Percentiles rank a stretch among this genome's conserved stretches.
These are phyloP conservation scores for Capniomyces stellatus DNA, from an alignment of 371 early-diverging fungal species.

Conservation along the genomic window DNA sequence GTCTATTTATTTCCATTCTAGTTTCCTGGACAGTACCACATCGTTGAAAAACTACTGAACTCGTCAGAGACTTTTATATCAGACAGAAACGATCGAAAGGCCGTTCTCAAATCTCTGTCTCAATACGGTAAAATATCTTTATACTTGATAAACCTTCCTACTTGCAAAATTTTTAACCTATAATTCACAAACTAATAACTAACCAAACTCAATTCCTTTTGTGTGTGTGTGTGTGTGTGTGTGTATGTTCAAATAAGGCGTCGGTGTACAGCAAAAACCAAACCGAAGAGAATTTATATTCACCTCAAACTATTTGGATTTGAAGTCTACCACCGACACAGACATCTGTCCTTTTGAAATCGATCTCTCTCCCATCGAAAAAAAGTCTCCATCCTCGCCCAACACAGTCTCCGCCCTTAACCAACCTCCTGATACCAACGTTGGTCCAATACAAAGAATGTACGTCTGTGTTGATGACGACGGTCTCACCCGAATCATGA, in stretches of 20 bases:
- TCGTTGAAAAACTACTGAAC: slow-evolving; percentile 38
- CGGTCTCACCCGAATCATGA: neutral
- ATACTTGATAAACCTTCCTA: too few species aligned
- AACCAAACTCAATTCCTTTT: too few species aligned
- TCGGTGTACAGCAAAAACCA: neutral
- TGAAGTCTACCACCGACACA: neutral
- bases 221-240: too few species aligned
- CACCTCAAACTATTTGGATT: neutral
- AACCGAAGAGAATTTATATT: neutral
- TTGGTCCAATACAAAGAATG: too few species aligned
- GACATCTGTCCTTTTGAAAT: too few species aligned
- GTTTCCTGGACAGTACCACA: slow-evolving; percentile 46
- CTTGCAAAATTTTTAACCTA: too few species aligned
- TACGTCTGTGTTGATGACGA: neutral
- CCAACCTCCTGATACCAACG: neutral
- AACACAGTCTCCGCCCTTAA: too few species aligned
- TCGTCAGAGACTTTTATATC: slow-evolving; percentile 26
- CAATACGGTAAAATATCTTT: slow-evolving; percentile 9
- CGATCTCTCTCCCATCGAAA: too few species aligned
- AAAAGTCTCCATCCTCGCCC: too few species aligned
- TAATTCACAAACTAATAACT: too few species aligned
- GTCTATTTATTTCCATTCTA: too few species aligned
- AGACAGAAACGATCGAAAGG: slow-evolving; percentile 38
- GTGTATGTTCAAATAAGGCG: too few species aligned
- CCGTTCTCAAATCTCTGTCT: slow-evolving; percentile 25